Evolutionary conservation across 768 basidiomycete genomes (phyloP).

Genomic region (Terana coerulea): DNA sequence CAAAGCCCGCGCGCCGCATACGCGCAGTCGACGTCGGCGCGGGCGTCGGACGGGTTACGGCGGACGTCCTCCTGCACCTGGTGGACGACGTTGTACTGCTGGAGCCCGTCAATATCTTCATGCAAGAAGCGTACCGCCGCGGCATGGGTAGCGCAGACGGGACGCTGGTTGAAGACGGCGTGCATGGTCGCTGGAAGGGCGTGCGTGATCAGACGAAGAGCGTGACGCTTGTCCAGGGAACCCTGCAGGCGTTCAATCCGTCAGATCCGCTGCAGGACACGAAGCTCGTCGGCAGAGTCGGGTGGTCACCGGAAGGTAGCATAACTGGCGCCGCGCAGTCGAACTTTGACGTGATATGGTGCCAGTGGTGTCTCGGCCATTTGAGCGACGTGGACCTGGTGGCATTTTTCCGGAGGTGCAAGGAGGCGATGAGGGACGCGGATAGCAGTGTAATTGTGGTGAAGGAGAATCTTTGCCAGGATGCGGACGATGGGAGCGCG

Average conservation of each 20-base stretch:
- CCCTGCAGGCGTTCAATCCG: constrained; percentile 83
- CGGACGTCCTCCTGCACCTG: constrained; percentile 84
- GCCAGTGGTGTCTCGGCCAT: constrained; percentile 96
- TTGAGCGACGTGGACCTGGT: constrained; percentile 75
- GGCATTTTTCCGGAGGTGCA: constrained; percentile 64
- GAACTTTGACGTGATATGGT: constrained; percentile 90
- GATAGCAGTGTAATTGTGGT: constrained; percentile 67
- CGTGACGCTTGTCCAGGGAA: constrained; percentile 75
- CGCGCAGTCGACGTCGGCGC: constrained; percentile 92
- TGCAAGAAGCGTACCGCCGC: constrained; percentile 59
- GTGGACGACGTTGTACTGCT: constrained; percentile 84
- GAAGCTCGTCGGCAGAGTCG: constrained; percentile 61
- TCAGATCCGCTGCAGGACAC: constrained; percentile 38
- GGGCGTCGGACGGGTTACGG: constrained; percentile 90
- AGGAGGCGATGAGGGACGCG: constrained; percentile 51
- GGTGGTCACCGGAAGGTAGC: constrained; percentile 46
- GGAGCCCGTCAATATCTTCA: constrained; percentile 81
- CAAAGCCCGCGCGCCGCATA: constrained; percentile 38
- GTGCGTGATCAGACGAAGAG: constrained; percentile 60
- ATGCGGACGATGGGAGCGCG: constrained; percentile 47
- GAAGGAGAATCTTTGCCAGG: constrained; percentile 86
- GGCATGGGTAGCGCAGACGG: constrained; percentile 26
- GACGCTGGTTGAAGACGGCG: constrained; percentile 21
- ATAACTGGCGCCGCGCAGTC: constrained; percentile 39
- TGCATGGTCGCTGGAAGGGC: constrained; percentile 55